Conservation (phyloP, 352 stramenopile species). For the Phytophthora sojae region DNA sequence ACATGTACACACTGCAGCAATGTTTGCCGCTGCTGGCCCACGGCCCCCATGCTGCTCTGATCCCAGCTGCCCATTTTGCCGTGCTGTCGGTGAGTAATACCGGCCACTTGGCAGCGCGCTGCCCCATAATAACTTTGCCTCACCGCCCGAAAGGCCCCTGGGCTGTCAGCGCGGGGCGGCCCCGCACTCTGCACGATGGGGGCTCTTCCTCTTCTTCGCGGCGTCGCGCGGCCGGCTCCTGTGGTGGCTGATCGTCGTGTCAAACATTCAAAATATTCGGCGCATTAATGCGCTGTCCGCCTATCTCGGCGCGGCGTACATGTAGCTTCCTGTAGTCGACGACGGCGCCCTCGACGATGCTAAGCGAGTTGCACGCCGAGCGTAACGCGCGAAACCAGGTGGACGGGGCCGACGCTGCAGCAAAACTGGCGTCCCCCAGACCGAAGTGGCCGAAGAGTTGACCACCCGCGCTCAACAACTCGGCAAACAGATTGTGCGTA, state of each 20-base stretch:
- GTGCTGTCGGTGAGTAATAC: constrained; percentile 21
- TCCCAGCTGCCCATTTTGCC: constrained; percentile 22
- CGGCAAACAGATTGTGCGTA: constrained; percentile 22
- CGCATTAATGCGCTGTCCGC: background rate
- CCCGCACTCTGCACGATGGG: constrained; percentile 21
- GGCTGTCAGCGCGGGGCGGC: background rate
- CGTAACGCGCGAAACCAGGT: constrained; percentile 30
- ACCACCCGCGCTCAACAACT: constrained; percentile 16
- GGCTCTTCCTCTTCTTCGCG: constrained; percentile 6
- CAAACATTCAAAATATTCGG: constrained; percentile 33
- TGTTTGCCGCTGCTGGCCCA: background rate
- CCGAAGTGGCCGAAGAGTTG: constrained; percentile 13
- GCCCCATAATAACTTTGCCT: background rate
- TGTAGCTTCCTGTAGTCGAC: constrained; percentile 17
- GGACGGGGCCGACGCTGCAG: constrained; percentile 6
- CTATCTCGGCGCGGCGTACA: constrained; percentile 10
- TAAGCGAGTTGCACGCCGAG: constrained; percentile 47
- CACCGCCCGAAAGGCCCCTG: constrained; percentile 9
- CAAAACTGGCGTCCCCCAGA: background rate
- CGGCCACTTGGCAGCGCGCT: constrained; percentile 15
- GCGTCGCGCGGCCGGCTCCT: constrained; percentile 20
- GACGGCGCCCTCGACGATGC: constrained; percentile 10
- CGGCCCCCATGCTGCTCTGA: constrained; percentile 27
- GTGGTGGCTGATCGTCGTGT: constrained; percentile 4
- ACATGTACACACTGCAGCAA: background rate